These are phyloP conservation scores for Eimeria praecox DNA, from an alignment of 169 alveolate species.

Conservation along the genomic window DNA sequence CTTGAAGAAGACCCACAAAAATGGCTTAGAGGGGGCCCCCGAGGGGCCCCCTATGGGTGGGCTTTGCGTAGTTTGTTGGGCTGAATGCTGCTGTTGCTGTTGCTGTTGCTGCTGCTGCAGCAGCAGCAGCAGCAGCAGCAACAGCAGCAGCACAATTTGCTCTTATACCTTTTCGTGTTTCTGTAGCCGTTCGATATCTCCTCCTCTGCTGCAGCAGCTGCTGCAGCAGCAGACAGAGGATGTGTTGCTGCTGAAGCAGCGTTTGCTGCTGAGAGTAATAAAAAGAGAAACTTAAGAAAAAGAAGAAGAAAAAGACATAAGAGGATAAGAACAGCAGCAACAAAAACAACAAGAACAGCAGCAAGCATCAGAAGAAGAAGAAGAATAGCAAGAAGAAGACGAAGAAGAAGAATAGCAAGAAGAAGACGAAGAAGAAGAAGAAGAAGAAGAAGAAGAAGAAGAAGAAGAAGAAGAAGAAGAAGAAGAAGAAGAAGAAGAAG, in stretches of 20 bases:
- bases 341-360: too few relatives aligned
- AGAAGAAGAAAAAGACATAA: neutral
- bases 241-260: neutral
- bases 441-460: neutral
- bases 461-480: neutral
- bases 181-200: neutral
- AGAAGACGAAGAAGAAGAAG: too few relatives aligned
- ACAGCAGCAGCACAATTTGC: constrained; percentile 1
- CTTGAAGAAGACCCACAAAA: too few relatives aligned
- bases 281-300: neutral
- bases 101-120: neutral
- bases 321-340: neutral
- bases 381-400: too few relatives aligned
- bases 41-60: neutral
- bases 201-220: neutral
- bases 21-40: neutral
- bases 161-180: too few relatives aligned
- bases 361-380: too few relatives aligned
- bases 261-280: neutral
- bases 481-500: too few relatives aligned
- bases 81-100: too few relatives aligned
- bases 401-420: too few relatives aligned
- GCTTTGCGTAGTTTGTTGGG: neutral
- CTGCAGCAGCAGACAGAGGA: neutral
- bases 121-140: neutral